A percentile compares a stretch with the other conserved stretches of the same genome.
phyloP scores from a whole-genome alignment of 768 basidiomycete genomes.

The Leccinum sublutescens region DNA sequence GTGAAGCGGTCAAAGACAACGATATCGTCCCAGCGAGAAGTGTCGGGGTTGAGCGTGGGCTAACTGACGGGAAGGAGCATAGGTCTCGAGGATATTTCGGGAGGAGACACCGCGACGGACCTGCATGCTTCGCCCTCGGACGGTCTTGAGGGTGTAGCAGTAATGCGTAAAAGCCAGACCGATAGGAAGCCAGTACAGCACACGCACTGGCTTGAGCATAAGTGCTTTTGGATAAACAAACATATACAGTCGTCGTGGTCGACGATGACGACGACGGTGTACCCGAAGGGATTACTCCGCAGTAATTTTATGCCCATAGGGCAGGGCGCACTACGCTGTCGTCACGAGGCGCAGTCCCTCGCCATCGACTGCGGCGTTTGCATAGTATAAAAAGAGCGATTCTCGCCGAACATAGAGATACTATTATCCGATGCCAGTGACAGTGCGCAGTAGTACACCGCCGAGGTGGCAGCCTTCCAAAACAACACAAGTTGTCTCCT shows the following conservation, averaged over 20 bases:
- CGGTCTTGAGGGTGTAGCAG: slow-evolving; percentile 50
- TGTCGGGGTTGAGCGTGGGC: slow-evolving; percentile 73
- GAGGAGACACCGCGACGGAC: slow-evolving; percentile 33
- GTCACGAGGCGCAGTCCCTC: not conserved
- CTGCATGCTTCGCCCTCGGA: slow-evolving; percentile 74
- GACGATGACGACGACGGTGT: not conserved
- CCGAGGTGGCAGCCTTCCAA: slow-evolving; percentile 17
- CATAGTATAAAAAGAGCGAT: not conserved
- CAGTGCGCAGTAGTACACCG: slow-evolving; percentile 12
- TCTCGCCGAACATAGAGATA: too few relatives aligned
- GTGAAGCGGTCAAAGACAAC: slow-evolving; percentile 59
- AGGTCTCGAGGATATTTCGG: not conserved
- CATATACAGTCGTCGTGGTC: not conserved
- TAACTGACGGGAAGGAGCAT: slow-evolving; percentile 40
- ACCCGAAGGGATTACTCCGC: not conserved
- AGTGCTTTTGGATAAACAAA: not conserved
- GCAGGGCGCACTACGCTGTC: not conserved
- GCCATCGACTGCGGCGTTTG: not conserved
- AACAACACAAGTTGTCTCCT: slow-evolving; percentile 10
- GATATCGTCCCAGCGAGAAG: slow-evolving; percentile 58
- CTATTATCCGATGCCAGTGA: not conserved
- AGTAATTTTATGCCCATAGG: too few relatives aligned
- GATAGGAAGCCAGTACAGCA: slow-evolving; percentile 60
- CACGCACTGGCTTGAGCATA: slow-evolving; percentile 7
- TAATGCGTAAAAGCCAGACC: slow-evolving; percentile 48